Base-by-base conservation (phyloP, 106 monocot species). In the Allium sativum region DNA sequence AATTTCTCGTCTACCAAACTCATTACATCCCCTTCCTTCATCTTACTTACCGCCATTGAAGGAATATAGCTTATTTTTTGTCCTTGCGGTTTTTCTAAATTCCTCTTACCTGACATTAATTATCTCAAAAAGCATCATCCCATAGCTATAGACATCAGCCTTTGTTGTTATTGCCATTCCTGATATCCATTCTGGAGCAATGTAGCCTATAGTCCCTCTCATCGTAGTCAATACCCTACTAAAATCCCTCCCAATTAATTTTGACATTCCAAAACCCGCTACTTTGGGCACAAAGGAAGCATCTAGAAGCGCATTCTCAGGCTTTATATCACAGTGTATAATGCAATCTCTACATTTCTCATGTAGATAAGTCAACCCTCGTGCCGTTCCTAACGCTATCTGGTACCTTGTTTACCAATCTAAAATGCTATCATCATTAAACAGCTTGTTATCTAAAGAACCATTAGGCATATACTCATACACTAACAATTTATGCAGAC, bases 311-410 rank as follows among this genome's bases (percentile, higher is more conserved):
- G 44, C 44, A 44, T 61, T 61, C 14, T 61, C 60, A 43, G 60
- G 60, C 43, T 61, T 61, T 7, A 61, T 61, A 17, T 61, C 60
- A 16, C 60, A 61, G 18, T 61, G 60, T 10, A 61, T n/a, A 44
- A 61, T 61, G 60, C 60, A 61, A 43, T 61, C 60, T 61, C 77
- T 65, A 48, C 82, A 82, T n/a, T 77, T 55, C 43, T 82, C 77
- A 45, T 82, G 82, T 14, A 82, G 82, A 58, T 81, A 81, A 21
- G 43, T 51, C 31, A 81, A 48, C 10, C 81, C 81, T 42, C 81
- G 62, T 13, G 82, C 82, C 14, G 52, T 67, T 47, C 82, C 82
- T 41, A 82, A 57, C 9, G 69, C 59, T 41, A 82, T 73, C 21
- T 62, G 46, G 58, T 74, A 77, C 62, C 82, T 69, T 19, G 18